phyloP scores from a whole-genome alignment of 805 yeast genomes.

The Naumovozyma baii region DNA sequence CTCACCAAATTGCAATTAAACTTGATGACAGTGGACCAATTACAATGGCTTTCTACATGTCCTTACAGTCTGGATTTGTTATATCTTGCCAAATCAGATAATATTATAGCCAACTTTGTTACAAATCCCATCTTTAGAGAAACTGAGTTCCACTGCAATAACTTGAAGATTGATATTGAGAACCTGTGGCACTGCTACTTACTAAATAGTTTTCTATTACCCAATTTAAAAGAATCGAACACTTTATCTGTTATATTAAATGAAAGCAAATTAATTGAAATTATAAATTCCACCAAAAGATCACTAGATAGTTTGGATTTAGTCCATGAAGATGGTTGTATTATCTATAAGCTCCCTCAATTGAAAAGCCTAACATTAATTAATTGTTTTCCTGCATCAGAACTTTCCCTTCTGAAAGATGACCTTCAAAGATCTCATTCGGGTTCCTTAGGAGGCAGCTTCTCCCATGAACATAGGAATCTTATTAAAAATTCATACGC shows the following conservation, averaged over 20 bases:
- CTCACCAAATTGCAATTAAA: constrained; percentile 7
- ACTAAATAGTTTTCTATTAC: constrained; percentile 12
- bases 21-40: constrained; percentile 11
- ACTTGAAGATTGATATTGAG: constrained; percentile 5
- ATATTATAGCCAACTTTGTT: not conserved
- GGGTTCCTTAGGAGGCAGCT: not conserved
- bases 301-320: constrained; percentile 3
- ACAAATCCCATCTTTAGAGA: not conserved
- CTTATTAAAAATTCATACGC: not conserved
- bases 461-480: not conserved
- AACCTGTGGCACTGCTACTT: constrained; percentile 16
- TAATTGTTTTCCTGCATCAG: not conserved
- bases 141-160: not conserved
- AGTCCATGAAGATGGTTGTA: constrained; percentile 5
- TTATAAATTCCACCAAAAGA: constrained; percentile 4
- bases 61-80: constrained; percentile 8
- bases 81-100: not conserved
- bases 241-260: constrained; percentile 8
- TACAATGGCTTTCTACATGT: constrained; percentile 14
- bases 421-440: not conserved
- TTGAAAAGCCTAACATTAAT: constrained; percentile 5
- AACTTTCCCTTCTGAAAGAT: not conserved
- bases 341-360: constrained; percentile 8
- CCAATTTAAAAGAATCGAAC: constrained; percentile 1
- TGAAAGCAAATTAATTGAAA: constrained; percentile 7